A percentile compares a stretch with the other conserved stretches of the same genome.
phyloP scores from a whole-genome alignment of 2,329 filamentous ascomycete genomes.

The Colletotrichum salicis region DNA sequence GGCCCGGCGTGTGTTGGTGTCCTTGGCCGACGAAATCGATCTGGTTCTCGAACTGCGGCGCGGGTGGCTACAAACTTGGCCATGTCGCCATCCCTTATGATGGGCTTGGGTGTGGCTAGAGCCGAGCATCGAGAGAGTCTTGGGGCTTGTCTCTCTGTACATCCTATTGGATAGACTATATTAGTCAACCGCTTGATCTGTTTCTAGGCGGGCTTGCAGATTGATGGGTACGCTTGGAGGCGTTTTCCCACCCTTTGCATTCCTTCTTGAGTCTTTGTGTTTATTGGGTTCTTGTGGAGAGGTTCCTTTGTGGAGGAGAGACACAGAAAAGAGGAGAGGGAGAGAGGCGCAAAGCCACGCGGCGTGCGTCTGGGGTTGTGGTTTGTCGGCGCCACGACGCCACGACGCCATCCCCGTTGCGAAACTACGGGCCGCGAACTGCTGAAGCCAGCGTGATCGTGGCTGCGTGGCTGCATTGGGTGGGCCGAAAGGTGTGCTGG shows the following conservation, averaged over 20 bases:
- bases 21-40: background rate
- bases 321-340: background rate
- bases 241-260: background rate
- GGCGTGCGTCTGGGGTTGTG: background rate
- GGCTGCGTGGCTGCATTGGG: conserved; percentile 2
- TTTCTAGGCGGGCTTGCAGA: background rate
- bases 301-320: background rate
- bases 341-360: conserved; percentile 27
- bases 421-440: background rate
- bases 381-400: background rate
- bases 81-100: background rate
- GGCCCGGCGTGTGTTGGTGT: background rate
- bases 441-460: background rate
- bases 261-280: background rate
- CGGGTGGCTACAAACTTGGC: background rate
- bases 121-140: background rate
- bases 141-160: background rate
- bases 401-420: background rate
- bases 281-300: background rate
- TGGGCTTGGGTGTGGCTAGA: background rate
- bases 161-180: background rate
- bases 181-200: background rate
- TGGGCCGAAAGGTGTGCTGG: background rate
- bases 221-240: background rate
- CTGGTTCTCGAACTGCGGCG: background rate